Evolutionary conservation across 805 yeast species (phyloP).

Genomic region (Lipomyces chichibuensis): DNA sequence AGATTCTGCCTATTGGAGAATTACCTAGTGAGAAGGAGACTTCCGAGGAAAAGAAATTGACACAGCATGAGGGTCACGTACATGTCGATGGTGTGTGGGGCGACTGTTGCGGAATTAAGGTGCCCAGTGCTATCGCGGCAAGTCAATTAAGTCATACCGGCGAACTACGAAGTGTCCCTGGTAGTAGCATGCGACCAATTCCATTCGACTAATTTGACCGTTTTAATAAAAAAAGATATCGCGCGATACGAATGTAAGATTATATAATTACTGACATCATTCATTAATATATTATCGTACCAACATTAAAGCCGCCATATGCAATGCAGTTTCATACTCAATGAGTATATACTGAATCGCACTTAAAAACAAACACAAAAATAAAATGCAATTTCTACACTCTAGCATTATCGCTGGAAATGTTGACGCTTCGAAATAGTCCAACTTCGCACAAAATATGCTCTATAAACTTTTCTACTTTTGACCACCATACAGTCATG

Average conservation of each 20-base stretch:
- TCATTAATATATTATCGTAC: background rate
- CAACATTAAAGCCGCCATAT: no score
- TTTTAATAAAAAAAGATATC: background rate
- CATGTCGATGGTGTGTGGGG: constrained; percentile 74
- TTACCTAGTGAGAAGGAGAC: constrained; percentile 30
- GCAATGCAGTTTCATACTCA: no score
- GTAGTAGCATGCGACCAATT: constrained; percentile 24
- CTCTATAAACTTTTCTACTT: no score
- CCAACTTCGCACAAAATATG: background rate
- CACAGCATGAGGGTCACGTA: constrained; percentile 44
- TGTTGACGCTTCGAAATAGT: no score
- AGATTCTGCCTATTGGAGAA: constrained; percentile 36
- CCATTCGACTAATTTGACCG: constrained; percentile 32
- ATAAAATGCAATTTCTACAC: background rate
- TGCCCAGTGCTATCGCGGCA: constrained; percentile 96
- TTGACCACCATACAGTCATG: background rate
- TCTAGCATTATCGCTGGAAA: background rate
- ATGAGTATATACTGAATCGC: no score
- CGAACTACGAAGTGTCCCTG: constrained; percentile 16
- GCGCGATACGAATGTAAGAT: background rate
- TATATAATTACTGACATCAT: background rate
- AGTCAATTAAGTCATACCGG: constrained; percentile 43
- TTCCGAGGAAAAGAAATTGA: constrained; percentile 1
- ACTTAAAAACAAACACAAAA: background rate
- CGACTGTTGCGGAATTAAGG: constrained; percentile 95